Conservation (phyloP, 805 yeast species). For the Maudiozyma bulderi region DNA sequence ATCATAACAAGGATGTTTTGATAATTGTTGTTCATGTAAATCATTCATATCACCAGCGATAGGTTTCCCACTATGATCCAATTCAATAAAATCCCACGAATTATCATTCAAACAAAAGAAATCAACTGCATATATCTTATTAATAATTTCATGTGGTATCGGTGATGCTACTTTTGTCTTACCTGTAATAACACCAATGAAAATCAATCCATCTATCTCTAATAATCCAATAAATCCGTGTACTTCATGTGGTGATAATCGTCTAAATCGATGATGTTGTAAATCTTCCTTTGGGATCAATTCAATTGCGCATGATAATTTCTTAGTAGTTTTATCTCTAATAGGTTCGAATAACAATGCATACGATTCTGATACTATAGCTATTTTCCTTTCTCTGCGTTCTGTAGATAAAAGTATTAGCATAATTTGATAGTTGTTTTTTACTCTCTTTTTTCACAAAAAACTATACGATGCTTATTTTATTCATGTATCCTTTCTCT, state of each 20-base stretch:
- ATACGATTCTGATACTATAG: conserved; percentile 8
- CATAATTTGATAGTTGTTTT: conserved; percentile 6
- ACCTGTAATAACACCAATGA: conserved; percentile 71
- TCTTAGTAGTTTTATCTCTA: conserved; percentile 11
- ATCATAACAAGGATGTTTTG: conserved; percentile 78
- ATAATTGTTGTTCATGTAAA: conserved; percentile 20
- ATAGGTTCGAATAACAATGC: conserved; percentile 13
- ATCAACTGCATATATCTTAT: conserved; percentile 73
- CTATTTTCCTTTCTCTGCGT: conserved; percentile 8
- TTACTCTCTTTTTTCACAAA: too few species aligned
- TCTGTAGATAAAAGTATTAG: conserved; percentile 14
- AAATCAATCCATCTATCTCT: conserved; percentile 54
- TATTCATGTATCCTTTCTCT: too few species aligned
- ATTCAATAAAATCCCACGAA: conserved; percentile 72
- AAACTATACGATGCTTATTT: too few species aligned
- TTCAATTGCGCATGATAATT: conserved; percentile 39
- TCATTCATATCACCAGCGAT: conserved; percentile 16
- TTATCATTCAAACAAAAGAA: conserved; percentile 64
- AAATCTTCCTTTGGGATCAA: conserved; percentile 34
- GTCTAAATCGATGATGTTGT: conserved; percentile 32
- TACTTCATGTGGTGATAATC: conserved; percentile 37
- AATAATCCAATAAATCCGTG: conserved; percentile 80
- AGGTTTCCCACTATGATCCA: conserved; percentile 53
- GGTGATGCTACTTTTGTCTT: conserved; percentile 75
- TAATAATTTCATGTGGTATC: conserved; percentile 64